Evolutionary conservation across 2,329 filamentous ascomycete genomes (phyloP).

Genomic region (Didymella pomorum): DNA sequence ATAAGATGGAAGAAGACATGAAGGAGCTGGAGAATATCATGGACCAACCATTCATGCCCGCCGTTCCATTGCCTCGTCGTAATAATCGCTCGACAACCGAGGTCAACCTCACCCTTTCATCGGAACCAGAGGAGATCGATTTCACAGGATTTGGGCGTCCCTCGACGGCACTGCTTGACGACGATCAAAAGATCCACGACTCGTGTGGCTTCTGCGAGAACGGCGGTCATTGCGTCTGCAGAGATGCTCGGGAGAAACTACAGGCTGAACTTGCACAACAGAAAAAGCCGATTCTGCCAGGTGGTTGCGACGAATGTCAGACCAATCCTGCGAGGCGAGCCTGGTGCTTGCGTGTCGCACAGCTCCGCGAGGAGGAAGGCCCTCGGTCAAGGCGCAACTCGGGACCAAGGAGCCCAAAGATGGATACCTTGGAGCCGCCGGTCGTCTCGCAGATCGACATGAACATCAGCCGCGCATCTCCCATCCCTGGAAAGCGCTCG

Average conservation of each 20-base stretch:
- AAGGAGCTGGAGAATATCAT: slow-evolving; percentile 20
- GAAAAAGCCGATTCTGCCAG: slow-evolving; percentile 28
- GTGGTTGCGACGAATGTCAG: slow-evolving; percentile 49
- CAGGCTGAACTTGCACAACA: slow-evolving; percentile 24
- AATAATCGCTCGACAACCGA: slow-evolving; percentile 13
- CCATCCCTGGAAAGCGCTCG: slow-evolving; percentile 26
- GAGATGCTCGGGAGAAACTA: slow-evolving; percentile 27
- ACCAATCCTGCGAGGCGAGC: slow-evolving; percentile 45
- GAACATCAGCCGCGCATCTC: slow-evolving; percentile 20
- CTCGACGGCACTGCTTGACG: slow-evolving; percentile 33
- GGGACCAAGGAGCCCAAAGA: slow-evolving; percentile 19
- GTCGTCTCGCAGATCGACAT: slow-evolving; percentile 34
- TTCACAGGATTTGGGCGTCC: slow-evolving; percentile 40
- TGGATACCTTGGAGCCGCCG: slow-evolving; percentile 42
- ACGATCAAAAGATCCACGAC: slow-evolving; percentile 26
- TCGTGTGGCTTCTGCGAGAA: slow-evolving; percentile 48
- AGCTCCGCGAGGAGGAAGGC: slow-evolving; percentile 32
- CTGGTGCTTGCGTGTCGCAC: slow-evolving; percentile 48
- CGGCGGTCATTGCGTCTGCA: slow-evolving; percentile 43
- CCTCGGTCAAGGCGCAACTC: slow-evolving; percentile 14
- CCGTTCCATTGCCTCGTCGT: slow-evolving; percentile 28
- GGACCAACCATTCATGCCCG: slow-evolving; percentile 31
- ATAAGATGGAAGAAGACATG: slow-evolving; percentile 37
- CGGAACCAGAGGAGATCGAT: slow-evolving; percentile 43
- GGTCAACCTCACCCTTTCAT: slow-evolving; percentile 16